A percentile compares a stretch with the other conserved stretches of the same genome.
Evolutionary conservation across 306 rosid genomes (phyloP).

Genomic region (Cucurbita maxima): DNA sequence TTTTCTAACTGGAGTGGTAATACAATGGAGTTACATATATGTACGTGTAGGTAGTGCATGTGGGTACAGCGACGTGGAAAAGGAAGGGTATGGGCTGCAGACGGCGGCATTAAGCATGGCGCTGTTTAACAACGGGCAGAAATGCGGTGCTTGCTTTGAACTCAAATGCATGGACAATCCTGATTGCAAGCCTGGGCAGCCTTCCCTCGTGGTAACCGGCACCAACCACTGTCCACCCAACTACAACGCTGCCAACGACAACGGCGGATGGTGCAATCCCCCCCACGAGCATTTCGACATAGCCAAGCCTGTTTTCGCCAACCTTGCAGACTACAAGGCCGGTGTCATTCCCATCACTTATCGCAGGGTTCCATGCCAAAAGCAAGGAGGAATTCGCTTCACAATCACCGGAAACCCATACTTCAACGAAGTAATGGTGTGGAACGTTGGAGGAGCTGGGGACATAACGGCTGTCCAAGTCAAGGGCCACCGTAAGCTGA

Average conservation of each 20-base stretch:
- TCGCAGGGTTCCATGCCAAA: conserved; percentile 60
- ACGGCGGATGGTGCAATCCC: conserved; percentile 92
- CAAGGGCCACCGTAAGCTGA: conserved; percentile 41
- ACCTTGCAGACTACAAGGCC: conserved; percentile 32
- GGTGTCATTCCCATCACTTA: conserved; percentile 55
- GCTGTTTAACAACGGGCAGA: conserved; percentile 39
- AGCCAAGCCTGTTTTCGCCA: conserved; percentile 45
- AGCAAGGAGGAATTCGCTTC: conserved; percentile 50
- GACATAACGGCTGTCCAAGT: conserved; percentile 34
- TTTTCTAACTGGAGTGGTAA: too few relatives aligned
- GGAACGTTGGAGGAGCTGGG: conserved; percentile 80
- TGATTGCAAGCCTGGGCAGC: conserved; percentile 28
- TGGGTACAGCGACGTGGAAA: conserved; percentile 57
- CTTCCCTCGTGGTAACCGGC: conserved; percentile 41
- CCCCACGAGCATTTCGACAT: conserved; percentile 64
- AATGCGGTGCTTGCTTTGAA: conserved; percentile 70
- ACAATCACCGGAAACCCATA: conserved; percentile 68
- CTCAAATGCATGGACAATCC: conserved; percentile 33
- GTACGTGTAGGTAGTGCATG: conserved; percentile 57
- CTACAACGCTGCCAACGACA: conserved; percentile 12
- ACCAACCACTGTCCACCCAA: conserved; percentile 64
- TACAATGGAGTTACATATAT: background rate
- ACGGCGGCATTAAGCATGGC: conserved; percentile 56
- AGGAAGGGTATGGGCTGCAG: conserved; percentile 52
- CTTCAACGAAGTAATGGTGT: conserved; percentile 34